Evolutionary conservation across 768 basidiomycete genomes (phyloP), one percentile per base, ranked within the genome.

Genomic region (Suillus subalutaceus): DNA sequence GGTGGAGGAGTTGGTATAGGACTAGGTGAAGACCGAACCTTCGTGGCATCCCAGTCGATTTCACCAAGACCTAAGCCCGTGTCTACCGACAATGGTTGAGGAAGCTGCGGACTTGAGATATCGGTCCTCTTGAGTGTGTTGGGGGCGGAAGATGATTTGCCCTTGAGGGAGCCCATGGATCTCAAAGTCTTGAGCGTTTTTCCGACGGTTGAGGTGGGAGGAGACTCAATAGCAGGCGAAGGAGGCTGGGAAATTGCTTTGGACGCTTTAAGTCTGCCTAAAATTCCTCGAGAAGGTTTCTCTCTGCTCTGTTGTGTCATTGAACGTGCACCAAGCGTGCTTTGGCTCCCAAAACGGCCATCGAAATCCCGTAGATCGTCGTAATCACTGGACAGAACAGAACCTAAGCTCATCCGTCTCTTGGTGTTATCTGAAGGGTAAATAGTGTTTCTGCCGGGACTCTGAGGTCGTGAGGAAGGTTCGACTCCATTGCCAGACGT

Each of bases 291-390:
- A 18, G 92, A 92, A 20, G 86, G 73, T 72, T 91, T 92, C 50
- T 87, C 80, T 79, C 73, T 73, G 70, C 70, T 83, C 79, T 77
- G 72, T 74, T 84, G 71, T 43, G 67, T 75, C 56, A 69, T 67
- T 13, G 75, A 76, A 38, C 82, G 82, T 44, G 82, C 82, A 9
- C 85, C 90, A 10, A 93, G 76, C 0, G 92, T 93, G 73, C 91
- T 93, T 66, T 82, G 84, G 72, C 93, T 94, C 70, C 90, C 91
- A 68, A 94, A 96, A 10, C 90, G 85, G 50, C 93, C 93, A 40
- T 94, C 91, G 62, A 96, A 96, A 73, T 96, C 93, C 26, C 87
- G 83, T 57, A 96, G 77, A 77, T 96, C 93, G 67, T 96, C 93
- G 68, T 95, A 96, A 69, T 94, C 93, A 73, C 92, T 93, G 76